Conservation (phyloP, 2,329 filamentous ascomycete species). For the Monilinia fructigena region DNA sequence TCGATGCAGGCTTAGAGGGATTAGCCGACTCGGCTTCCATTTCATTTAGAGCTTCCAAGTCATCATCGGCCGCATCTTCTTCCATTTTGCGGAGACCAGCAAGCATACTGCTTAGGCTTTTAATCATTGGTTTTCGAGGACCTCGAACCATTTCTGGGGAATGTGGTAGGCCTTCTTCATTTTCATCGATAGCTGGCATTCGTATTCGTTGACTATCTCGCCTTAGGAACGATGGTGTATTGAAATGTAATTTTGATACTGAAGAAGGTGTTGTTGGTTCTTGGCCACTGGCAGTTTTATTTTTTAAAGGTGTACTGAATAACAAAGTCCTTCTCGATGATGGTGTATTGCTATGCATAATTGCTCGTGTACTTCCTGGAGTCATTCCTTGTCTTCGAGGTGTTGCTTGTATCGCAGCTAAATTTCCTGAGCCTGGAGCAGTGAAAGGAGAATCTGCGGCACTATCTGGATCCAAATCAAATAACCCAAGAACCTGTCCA, state of each 20-base stretch:
- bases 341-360: constrained; percentile 44
- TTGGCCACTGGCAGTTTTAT: constrained; percentile 43
- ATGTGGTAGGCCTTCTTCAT: constrained; percentile 50
- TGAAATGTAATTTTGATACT: constrained; percentile 57
- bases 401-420: constrained; percentile 43
- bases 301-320: constrained; percentile 65
- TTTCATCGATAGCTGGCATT: constrained; percentile 56
- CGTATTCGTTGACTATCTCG: constrained; percentile 46
- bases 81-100: constrained; percentile 67
- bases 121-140: constrained; percentile 60
- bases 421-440: constrained; percentile 12
- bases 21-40: constrained; percentile 53
- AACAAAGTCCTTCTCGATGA: constrained; percentile 58
- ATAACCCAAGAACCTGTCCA: constrained; percentile 73
- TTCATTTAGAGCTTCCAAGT: constrained; percentile 71
- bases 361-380: constrained; percentile 10
- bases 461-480: constrained; percentile 60
- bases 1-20: neutral
- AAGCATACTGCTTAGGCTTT: constrained; percentile 73
- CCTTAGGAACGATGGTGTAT: constrained; percentile 70
- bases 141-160: constrained; percentile 49
- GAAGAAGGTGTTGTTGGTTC: constrained; percentile 49
- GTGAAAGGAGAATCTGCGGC: constrained; percentile 46
- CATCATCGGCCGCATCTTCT: constrained; percentile 68
- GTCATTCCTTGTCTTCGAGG: constrained; percentile 36